Percentiles rank a stretch among this genome's conserved stretches.
Conservation (phyloP, 371 early-diverging fungal species). For the Syncephalis plumigaleata region DNA sequence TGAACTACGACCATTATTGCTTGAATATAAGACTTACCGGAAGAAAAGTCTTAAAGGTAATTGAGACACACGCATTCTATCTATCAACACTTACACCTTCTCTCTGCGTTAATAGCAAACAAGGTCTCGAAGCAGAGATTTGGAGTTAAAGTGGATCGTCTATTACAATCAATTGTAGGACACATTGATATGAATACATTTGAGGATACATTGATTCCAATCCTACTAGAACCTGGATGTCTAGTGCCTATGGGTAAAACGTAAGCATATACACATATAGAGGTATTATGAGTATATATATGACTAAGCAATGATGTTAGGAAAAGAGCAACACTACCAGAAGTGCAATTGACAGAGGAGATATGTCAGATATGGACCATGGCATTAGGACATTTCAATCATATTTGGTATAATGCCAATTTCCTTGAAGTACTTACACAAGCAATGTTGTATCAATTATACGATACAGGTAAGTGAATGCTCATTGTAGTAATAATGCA, state of each 20-base stretch:
- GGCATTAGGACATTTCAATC: constrained; percentile 13
- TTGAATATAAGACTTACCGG: constrained; percentile 17
- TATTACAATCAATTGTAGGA: neutral
- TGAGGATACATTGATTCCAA: constrained; percentile 6
- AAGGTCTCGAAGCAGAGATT: too few relatives aligned
- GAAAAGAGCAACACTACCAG: constrained; percentile 15
- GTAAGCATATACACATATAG: constrained; percentile 10
- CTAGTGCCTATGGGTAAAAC: constrained; percentile 23
- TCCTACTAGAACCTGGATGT: constrained; percentile 20
- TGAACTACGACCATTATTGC: constrained; percentile 12
- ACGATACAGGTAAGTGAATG: constrained; percentile 12
- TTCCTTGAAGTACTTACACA: constrained; percentile 14
- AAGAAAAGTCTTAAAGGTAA: constrained; percentile 17
- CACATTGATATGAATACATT: neutral
- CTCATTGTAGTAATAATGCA: neutral
- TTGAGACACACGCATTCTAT: too few relatives aligned
- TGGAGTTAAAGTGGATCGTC: too few relatives aligned
- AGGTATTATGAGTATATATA: neutral
- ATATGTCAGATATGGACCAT: constrained; percentile 22
- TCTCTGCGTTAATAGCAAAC: neutral
- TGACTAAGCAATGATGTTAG: constrained; percentile 3
- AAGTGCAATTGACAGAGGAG: constrained; percentile 16
- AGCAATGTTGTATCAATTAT: constrained; percentile 13
- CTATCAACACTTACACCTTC: too few relatives aligned
- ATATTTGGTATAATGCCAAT: constrained; percentile 6